phyloP scores from a whole-genome alignment of 2,329 filamentous ascomycete species.

The Periglandula ipomoeae region DNA sequence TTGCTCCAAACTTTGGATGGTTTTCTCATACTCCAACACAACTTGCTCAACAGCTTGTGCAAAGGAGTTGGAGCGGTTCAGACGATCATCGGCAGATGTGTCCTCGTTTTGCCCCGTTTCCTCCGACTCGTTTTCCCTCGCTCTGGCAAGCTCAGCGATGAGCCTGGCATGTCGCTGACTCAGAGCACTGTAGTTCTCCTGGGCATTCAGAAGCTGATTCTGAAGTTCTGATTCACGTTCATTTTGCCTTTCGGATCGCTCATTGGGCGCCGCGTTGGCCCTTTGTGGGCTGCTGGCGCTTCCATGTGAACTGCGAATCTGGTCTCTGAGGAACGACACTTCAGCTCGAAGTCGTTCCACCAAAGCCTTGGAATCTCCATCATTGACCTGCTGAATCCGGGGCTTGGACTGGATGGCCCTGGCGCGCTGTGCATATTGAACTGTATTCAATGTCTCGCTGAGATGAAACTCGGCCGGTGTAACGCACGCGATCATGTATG shows the following conservation, averaged over 20 bases:
- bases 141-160: slow-evolving; percentile 86
- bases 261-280: slow-evolving; percentile 44
- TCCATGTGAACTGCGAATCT: slow-evolving; percentile 75
- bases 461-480: slow-evolving; percentile 95
- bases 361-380: slow-evolving; percentile 85
- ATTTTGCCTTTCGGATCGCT: slow-evolving; percentile 68
- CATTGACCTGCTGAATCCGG: slow-evolving; percentile 87
- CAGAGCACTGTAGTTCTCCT: slow-evolving; percentile 89
- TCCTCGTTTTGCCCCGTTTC: slow-evolving; percentile 48
- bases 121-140: slow-evolving; percentile 58
- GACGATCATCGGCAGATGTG: slow-evolving; percentile 66
- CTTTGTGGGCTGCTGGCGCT: slow-evolving; percentile 47
- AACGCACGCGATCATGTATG: slow-evolving; percentile 98
- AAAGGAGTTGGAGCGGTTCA: slow-evolving; percentile 93
- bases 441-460: slow-evolving; percentile 94
- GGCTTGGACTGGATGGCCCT: slow-evolving; percentile 97
- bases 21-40: slow-evolving; percentile 96
- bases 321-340: slow-evolving; percentile 85
- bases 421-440: slow-evolving; percentile 93
- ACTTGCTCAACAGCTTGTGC: slow-evolving; percentile 94
- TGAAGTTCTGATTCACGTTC: slow-evolving; percentile 86
- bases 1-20: slow-evolving; percentile 85
- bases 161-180: slow-evolving; percentile 92
- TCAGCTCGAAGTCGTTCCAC: slow-evolving; percentile 93
- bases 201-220: slow-evolving; percentile 82